Percentiles rank a stretch among this genome's conserved stretches.
Evolutionary conservation across 148 eudicot species (phyloP).

Genomic region (Amaranthus hypochondriacus): DNA sequence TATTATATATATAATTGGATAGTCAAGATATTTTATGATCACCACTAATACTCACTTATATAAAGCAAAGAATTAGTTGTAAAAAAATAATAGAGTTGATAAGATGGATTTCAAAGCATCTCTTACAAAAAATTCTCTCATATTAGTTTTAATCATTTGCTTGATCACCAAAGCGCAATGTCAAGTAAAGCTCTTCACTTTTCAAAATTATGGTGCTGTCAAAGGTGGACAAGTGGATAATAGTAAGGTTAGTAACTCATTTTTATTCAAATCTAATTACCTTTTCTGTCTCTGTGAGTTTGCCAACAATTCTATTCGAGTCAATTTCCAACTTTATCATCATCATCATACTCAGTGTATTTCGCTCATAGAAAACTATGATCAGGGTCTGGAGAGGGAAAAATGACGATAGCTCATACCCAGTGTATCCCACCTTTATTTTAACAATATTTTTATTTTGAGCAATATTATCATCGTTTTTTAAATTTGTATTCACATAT

Average conservation of each 20-base stretch:
- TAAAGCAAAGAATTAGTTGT: neutral
- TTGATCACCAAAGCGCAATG: conserved; percentile 14
- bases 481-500: neutral
- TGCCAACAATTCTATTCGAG: too few species aligned
- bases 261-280: neutral
- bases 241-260: conserved; percentile 22
- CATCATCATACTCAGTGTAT: too few species aligned
- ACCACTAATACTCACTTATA: neutral
- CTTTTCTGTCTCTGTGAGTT: too few species aligned
- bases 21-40: neutral
- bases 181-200: conserved; percentile 27
- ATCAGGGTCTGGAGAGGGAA: too few species aligned
- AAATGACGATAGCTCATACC: too few species aligned
- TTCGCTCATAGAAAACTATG: too few species aligned
- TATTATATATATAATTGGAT: neutral
- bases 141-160: conserved; percentile 17
- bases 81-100: neutral
- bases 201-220: conserved; percentile 28
- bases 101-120: neutral
- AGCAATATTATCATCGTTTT: neutral
- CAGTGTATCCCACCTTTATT: too few species aligned
- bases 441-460: too few species aligned
- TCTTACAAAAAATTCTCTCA: neutral
- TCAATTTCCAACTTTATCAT: too few species aligned
- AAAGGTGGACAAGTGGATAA: conserved; percentile 16